Evolutionary conservation across 306 rosid species (phyloP).

Genomic region (Carpinus fangiana): DNA sequence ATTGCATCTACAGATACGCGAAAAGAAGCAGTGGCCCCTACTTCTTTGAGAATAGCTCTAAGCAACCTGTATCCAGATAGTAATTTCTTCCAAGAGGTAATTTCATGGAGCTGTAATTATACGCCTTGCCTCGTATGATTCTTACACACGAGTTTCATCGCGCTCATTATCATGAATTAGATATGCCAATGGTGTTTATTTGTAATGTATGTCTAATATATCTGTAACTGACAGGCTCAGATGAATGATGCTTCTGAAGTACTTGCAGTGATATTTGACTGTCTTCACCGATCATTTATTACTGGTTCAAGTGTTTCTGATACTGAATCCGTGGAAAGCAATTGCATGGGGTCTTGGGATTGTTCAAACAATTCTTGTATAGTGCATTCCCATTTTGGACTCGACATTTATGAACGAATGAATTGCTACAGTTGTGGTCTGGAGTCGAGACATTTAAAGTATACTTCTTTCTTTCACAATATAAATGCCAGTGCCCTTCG

Average conservation of each 20-base stretch:
- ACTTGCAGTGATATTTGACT: conserved; percentile 76
- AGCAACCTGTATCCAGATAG: conserved; percentile 90
- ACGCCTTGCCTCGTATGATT: not conserved
- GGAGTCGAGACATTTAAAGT: conserved; percentile 85
- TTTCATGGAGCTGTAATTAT: conserved; percentile 13
- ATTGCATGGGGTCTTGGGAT: conserved; percentile 67
- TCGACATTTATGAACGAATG: conserved; percentile 90
- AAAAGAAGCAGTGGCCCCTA: conserved; percentile 88
- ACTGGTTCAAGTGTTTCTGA: conserved; percentile 56
- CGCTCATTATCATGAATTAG: conserved; percentile 21
- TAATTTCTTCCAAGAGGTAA: conserved; percentile 93
- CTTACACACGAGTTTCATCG: not conserved
- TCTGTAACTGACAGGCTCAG: conserved; percentile 69
- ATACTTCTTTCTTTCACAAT: conserved; percentile 93
- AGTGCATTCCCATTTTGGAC: conserved; percentile 88
- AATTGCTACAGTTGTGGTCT: conserved; percentile 75
- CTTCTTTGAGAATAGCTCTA: conserved; percentile 85
- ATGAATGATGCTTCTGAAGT: conserved; percentile 99
- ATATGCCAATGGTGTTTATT: conserved; percentile 16
- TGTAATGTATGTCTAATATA: conserved; percentile 34
- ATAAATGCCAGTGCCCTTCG: conserved; percentile 95
- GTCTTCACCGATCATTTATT: conserved; percentile 86
- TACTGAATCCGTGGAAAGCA: not conserved
- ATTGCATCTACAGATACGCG: conserved; percentile 59
- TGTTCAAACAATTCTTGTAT: conserved; percentile 75